phyloP scores from a whole-genome alignment of 441 rosid genomes.

The Geranium incanum region DNA sequence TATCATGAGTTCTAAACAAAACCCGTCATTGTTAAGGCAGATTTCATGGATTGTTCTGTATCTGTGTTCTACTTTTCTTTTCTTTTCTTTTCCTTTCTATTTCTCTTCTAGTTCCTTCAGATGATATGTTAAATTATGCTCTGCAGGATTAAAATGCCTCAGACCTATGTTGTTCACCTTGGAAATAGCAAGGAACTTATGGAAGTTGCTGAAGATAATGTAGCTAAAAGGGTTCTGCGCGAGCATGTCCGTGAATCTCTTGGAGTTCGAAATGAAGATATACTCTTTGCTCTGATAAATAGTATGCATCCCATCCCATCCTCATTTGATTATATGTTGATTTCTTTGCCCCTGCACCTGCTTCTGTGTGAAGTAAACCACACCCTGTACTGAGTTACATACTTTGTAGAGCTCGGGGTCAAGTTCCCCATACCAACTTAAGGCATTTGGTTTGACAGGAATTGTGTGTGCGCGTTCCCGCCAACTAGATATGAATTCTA shows the following conservation, averaged over 20 bases:
- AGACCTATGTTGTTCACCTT: slow-evolving; percentile 53
- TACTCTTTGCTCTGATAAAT: slow-evolving; percentile 48
- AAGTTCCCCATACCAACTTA: not conserved
- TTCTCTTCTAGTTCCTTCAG: not conserved
- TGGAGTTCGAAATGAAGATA: slow-evolving; percentile 44
- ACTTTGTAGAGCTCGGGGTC: not conserved
- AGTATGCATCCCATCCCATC: slow-evolving; percentile 28
- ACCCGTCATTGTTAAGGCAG: not conserved
- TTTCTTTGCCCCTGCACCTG: not conserved
- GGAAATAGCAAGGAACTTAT: slow-evolving; percentile 57
- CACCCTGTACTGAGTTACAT: not conserved
- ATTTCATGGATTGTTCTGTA: not conserved
- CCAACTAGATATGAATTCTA: not conserved
- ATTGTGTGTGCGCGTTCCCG: not conserved
- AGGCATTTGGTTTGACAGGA: not conserved
- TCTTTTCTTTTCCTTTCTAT: not conserved
- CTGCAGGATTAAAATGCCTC: slow-evolving; percentile 51
- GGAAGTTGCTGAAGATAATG: slow-evolving; percentile 51
- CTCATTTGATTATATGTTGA: slow-evolving; percentile 9
- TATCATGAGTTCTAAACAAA: too few relatives aligned
- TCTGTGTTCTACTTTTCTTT: not conserved
- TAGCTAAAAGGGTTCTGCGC: slow-evolving; percentile 42
- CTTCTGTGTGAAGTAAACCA: not conserved
- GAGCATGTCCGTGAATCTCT: slow-evolving; percentile 50
- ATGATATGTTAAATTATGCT: slow-evolving; percentile 4